Conservation (phyloP, 176 grass and related monocot species). For the Eleusine indica region DNA sequence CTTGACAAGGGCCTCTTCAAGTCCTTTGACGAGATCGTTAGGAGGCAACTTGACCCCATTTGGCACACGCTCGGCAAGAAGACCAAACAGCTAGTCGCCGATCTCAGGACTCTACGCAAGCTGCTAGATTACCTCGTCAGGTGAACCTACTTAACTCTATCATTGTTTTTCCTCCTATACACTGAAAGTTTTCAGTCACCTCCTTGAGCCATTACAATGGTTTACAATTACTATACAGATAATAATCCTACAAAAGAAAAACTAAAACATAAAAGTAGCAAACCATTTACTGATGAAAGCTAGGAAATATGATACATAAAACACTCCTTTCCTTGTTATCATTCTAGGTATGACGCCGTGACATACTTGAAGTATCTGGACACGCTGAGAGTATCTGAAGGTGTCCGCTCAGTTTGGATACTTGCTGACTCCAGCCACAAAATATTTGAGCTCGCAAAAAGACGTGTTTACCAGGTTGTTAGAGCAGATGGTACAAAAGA, state of each 20-base stretch:
- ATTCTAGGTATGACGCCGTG: conserved; percentile 78
- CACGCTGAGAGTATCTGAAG: conserved; percentile 91
- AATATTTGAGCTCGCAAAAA: conserved; percentile 93
- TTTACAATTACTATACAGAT: too few relatives aligned
- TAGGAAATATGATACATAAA: too few relatives aligned
- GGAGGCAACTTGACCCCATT: conserved; percentile 88
- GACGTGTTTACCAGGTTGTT: conserved; percentile 80
- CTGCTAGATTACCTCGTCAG: conserved; percentile 95
- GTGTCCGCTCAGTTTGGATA: conserved; percentile 93
- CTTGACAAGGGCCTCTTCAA: conserved; percentile 93
- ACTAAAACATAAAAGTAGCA: too few relatives aligned
- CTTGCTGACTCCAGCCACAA: conserved; percentile 95
- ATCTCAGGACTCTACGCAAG: conserved; percentile 94
- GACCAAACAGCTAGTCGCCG: conserved; percentile 94
- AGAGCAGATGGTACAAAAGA: conserved; percentile 67
- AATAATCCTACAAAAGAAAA: too few relatives aligned
- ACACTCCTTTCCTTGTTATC: background rate
- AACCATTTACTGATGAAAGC: too few relatives aligned
- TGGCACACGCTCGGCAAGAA: conserved; percentile 99
- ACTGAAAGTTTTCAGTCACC: too few relatives aligned
- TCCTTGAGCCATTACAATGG: too few relatives aligned
- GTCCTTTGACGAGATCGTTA: conserved; percentile 95
- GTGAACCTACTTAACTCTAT: conserved; percentile 14
- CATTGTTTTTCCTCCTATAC: too few relatives aligned
- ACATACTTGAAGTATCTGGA: conserved; percentile 95